Evolutionary conservation across 2,329 filamentous ascomycete genomes (phyloP).

Genomic region (Ophiocordyceps polyrhachis-furcata): DNA sequence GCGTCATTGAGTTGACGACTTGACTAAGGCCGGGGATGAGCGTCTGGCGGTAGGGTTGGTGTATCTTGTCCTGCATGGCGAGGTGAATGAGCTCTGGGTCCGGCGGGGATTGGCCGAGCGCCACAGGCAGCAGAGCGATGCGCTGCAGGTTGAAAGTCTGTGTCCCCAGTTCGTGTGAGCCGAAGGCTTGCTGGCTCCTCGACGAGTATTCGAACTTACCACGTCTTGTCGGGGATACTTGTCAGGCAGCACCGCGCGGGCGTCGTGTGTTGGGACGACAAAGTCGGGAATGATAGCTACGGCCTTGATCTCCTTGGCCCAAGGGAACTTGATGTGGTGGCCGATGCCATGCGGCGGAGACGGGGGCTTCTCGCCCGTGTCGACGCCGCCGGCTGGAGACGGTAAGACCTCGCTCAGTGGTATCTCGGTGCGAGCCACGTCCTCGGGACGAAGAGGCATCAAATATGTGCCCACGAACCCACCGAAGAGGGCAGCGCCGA

Average conservation of each 20-base stretch:
- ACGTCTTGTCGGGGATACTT: slow-evolving; percentile 68
- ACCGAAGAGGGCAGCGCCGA: slow-evolving; percentile 85
- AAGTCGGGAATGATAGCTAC: slow-evolving; percentile 94
- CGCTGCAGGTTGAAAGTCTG: slow-evolving; percentile 83
- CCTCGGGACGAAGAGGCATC: slow-evolving; percentile 76
- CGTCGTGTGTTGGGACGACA: slow-evolving; percentile 84
- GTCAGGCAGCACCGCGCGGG: slow-evolving; percentile 66
- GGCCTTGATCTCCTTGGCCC: slow-evolving; percentile 90
- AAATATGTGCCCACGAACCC: slow-evolving; percentile 95
- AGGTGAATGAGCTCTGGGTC: slow-evolving; percentile 89
- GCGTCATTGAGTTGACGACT: slow-evolving; percentile 81
- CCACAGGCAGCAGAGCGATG: slow-evolving; percentile 76
- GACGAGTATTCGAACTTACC: slow-evolving; percentile 31
- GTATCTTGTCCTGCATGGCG: slow-evolving; percentile 96
- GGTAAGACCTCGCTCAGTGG: slow-evolving; percentile 87
- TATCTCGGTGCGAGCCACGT: slow-evolving; percentile 80
- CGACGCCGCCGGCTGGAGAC: slow-evolving; percentile 71
- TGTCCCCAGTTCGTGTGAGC: not conserved
- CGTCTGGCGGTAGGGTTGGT: slow-evolving; percentile 85
- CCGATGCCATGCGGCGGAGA: slow-evolving; percentile 84
- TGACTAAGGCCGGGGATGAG: slow-evolving; percentile 84
- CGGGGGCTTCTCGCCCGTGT: slow-evolving; percentile 74
- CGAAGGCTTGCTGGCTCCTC: too few species aligned
- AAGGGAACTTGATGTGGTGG: slow-evolving; percentile 88
- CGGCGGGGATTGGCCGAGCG: slow-evolving; percentile 74